Base-by-base conservation (phyloP, 169 alveolate species). In the Haemoproteus tartakovskyi region DNA sequence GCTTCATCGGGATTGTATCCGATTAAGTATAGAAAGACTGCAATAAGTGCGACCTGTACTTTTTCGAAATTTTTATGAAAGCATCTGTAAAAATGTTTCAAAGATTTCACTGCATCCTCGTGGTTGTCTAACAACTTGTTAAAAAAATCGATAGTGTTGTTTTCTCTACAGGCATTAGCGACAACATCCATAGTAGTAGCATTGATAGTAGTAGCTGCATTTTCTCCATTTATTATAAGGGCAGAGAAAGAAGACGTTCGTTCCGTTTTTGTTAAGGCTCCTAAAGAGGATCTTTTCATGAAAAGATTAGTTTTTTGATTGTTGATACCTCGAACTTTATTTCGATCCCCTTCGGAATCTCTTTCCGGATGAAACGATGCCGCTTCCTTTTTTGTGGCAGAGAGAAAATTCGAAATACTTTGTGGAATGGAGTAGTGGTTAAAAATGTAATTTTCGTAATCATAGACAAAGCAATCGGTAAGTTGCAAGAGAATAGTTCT, bases 391-490 rank as follows among this genome's bases (percentile, higher is more conserved):
- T 59, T 74, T 22, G 84, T 74, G 12, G 54, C 78, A 0, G 74
- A 74, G 43, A 74, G 36, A 60, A 74, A 74, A 41, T 54, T 56
- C 3, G 84, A 74, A 45, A 74, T 57, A 30, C 84, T 74, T 50
- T 74, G 78, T 19, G 84, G 84, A 30, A 74, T 14, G 22, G 59
- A 36, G 43, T 74, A 74, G 43, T 74, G 84, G 48, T 74, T 74
- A 61, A 74, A 74, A 12, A 74, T 62, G 38, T 74, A 74, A 48
- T 74, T 74, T 60, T 74, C 84, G 51, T 74, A 74, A 60, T 74
- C 84, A 37, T 78, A 74, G n/a, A 74, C 70, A 40, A 62, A 74
- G 45, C 84, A 74, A 46, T 74, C 84, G 9, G 84, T 74, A 45
- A 74, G 78, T 50, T 74, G 84, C 16, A 74, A 36, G 24, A 74